Base-by-base conservation (phyloP, 345 rosid genomes). In the Citrus medica region DNA sequence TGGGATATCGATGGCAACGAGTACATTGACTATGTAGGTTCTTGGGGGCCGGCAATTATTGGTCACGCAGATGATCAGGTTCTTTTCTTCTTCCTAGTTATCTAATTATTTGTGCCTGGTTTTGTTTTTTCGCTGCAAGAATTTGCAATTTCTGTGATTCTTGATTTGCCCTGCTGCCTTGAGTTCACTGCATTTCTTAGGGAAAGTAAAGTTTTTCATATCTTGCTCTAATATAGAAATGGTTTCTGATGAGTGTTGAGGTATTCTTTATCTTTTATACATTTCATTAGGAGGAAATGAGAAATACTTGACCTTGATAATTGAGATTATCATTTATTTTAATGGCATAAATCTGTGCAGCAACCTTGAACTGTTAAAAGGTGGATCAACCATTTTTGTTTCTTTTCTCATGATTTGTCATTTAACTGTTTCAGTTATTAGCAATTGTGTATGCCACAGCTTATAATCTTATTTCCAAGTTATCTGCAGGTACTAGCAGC, bases 21-120 rank as follows among this genome's bases (percentile, higher is more conserved):
- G 86, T 96, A 93, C 82, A 87, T 94, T 46, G 99, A 96, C 84
- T 96, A 94, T 71, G 98, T 93, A 67, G 98, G 99, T 61, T 94
- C 98, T 69, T 94, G 98, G 98, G 99, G 98, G 19, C 99, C 98
- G 3, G 98, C 99, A 12, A 94, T 96, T 27, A 92, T 96, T 66
- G 99, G 99, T 46, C 98, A 96, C 79, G 98, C 99, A 0, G 98
- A 96, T 83, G 98, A 93, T 74, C 82, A 90, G 97, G 99, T 94
- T 67, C 56, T 69, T 42, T 69, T 74, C 75, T 71, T 72, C 64
- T 78, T 40, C 53, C 6, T 53, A 9, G 37, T 70, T 21, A 65
- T 69, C 10, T 73, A n/a, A 55, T 68, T 4, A 72, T 24, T 6
- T 75, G 51, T 40, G 3, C n/a, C 32, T 30, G 30, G 8, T 46